A percentile compares a stretch with the other conserved stretches of the same genome.
Conservation (phyloP, 2,329 filamentous ascomycete species). For the Penicillium rolfsii region DNA sequence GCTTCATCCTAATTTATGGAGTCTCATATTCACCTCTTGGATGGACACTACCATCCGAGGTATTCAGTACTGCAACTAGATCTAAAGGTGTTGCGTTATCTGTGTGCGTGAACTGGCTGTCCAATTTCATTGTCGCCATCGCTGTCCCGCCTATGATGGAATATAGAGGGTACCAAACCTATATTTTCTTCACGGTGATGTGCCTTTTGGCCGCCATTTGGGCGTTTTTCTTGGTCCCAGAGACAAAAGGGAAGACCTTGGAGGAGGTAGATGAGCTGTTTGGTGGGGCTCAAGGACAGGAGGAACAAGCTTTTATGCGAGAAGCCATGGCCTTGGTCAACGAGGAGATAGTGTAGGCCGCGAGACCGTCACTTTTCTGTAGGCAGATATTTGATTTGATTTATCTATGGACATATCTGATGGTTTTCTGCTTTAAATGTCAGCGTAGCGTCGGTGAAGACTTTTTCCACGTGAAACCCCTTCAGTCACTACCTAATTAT, state of each 20-base stretch:
- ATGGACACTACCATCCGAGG: constrained; percentile 44
- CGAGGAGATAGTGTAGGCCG: background rate
- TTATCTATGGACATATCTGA: background rate
- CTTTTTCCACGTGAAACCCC: background rate
- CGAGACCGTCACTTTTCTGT: background rate
- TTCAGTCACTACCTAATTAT: background rate
- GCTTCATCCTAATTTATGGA: constrained; percentile 28
- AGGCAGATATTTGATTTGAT: background rate
- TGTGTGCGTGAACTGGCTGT: constrained; percentile 41
- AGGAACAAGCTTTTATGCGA: constrained; percentile 5
- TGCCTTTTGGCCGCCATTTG: constrained; percentile 45
- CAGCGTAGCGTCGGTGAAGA: background rate
- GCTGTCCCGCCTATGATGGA: constrained; percentile 64
- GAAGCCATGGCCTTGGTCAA: background rate
- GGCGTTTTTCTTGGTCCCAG: constrained; percentile 23
- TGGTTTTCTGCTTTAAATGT: background rate
- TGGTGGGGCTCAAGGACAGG: constrained; percentile 11
- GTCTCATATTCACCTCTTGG: constrained; percentile 33
- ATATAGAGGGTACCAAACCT: constrained; percentile 53
- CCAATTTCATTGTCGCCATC: constrained; percentile 55
- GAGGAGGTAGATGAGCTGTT: constrained; percentile 25
- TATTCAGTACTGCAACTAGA: constrained; percentile 42
- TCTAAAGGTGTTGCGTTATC: constrained; percentile 41
- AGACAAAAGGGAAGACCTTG: constrained; percentile 20
- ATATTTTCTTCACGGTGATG: constrained; percentile 60